Conservation (phyloP, 73 alveolate species). For the Paramecium tetraurelia region DNA sequence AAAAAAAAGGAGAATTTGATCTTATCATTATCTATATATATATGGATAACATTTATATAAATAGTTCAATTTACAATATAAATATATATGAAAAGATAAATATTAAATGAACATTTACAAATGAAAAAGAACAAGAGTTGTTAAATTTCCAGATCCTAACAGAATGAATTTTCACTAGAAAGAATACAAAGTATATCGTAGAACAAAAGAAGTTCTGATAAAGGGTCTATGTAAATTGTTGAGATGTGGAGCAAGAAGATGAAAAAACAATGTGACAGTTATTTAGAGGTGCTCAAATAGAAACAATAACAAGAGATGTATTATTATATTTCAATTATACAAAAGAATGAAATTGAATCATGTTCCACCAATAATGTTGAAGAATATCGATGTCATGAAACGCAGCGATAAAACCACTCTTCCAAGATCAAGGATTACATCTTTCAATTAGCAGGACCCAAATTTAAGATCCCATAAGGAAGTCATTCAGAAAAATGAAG, state of each 20-base stretch:
- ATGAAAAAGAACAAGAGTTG: not conserved
- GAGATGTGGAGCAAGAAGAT: not conserved
- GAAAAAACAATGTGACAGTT: not conserved
- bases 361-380: not conserved
- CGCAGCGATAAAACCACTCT: not conserved
- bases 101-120: not conserved
- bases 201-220: not conserved
- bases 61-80: not conserved
- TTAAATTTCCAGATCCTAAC: not conserved
- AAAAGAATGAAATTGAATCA: not conserved
- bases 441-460: not conserved
- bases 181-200: not conserved
- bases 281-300: not conserved
- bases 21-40: not conserved
- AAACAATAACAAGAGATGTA: not conserved
- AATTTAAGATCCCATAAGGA: not conserved
- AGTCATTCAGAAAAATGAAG: not conserved
- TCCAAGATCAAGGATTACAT: not conserved
- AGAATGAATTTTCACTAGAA: not conserved
- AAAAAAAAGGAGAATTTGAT: not conserved
- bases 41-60: not conserved
- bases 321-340: not conserved
- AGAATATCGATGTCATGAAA: not conserved
- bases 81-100: not conserved
- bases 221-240: not conserved